Percentiles rank a stretch among this genome's conserved stretches.
Conservation (phyloP, 768 basidiomycete genomes). For the Asterophora lycoperdoides region DNA sequence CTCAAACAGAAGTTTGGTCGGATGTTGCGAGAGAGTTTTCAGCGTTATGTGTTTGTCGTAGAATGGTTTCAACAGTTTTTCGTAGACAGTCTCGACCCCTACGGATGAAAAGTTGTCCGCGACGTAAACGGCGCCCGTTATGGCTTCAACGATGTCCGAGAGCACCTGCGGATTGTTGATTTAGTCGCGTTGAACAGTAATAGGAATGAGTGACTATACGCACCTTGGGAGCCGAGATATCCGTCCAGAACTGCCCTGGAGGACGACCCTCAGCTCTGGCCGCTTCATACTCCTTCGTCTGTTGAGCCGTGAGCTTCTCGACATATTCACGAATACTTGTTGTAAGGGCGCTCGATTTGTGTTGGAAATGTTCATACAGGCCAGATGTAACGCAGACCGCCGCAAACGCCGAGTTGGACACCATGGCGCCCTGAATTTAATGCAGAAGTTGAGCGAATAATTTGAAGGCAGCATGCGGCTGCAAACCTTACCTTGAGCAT, state of each 20-base stretch:
- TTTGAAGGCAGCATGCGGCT: neutral
- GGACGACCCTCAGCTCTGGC: conserved; percentile 46
- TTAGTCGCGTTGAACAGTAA: neutral
- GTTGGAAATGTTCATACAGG: conserved; percentile 56
- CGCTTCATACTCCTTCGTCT: conserved; percentile 41
- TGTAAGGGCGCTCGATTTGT: conserved; percentile 51
- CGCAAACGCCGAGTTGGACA: conserved; percentile 74
- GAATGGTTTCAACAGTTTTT: conserved; percentile 68
- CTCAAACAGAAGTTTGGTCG: conserved; percentile 71
- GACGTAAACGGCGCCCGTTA: conserved; percentile 75
- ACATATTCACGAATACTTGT: conserved; percentile 52
- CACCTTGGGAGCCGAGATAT: conserved; percentile 76
- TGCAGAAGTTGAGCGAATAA: neutral
- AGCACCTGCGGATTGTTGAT: conserved; percentile 45
- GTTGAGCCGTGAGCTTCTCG: conserved; percentile 40
- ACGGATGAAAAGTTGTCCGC: conserved; percentile 64
- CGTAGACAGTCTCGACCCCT: conserved; percentile 63
- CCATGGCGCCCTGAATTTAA: conserved; percentile 67
- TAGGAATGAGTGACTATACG: conserved; percentile 2
- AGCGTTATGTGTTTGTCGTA: conserved; percentile 72
- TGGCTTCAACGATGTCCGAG: conserved; percentile 77
- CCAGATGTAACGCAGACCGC: conserved; percentile 71
- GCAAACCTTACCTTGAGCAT: conserved; percentile 64
- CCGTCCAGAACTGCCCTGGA: conserved; percentile 75
- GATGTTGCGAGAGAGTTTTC: conserved; percentile 71